phyloP scores from a whole-genome alignment of 257 asterid genomes.

The Nicotiana undulata region DNA sequence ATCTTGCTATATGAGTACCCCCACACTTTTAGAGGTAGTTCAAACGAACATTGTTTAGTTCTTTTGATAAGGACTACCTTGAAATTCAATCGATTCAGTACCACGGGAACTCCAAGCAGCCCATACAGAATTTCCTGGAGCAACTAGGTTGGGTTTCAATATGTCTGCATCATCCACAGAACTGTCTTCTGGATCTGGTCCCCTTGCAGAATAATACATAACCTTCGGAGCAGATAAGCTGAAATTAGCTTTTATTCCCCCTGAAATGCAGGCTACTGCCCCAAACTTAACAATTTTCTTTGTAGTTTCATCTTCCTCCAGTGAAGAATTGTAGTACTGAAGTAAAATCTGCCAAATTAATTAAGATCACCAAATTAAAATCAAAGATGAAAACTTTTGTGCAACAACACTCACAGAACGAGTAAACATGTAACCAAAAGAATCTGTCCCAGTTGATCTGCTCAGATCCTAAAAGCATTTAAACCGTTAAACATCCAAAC shows the following conservation, averaged over 20 bases:
- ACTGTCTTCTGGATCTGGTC: conserved; percentile 92
- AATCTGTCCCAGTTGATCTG: neutral
- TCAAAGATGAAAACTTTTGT: neutral
- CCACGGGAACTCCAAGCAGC: conserved; percentile 96
- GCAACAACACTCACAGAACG: neutral
- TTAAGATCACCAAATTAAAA: neutral
- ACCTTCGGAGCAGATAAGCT: conserved; percentile 72
- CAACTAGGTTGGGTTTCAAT: conserved; percentile 86
- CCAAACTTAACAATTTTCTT: conserved; percentile 61
- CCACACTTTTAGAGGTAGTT: neutral
- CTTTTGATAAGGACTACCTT: conserved; percentile 37
- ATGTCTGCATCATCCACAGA: conserved; percentile 65
- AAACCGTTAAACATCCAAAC: conserved; percentile 17
- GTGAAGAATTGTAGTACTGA: conserved; percentile 68
- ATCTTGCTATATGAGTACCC: neutral
- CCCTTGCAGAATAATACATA: conserved; percentile 96
- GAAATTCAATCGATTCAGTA: conserved; percentile 74
- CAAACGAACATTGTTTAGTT: neutral
- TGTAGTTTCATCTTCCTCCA: conserved; percentile 46
- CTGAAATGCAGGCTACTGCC: conserved; percentile 71
- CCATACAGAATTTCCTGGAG: conserved; percentile 95
- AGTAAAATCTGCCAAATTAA: conserved; percentile 54
- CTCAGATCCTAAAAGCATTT: neutral
- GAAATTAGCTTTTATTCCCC: conserved; percentile 78
- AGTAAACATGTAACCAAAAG: neutral